Base-by-base conservation (phyloP, 805 yeast genomes). In the Barnettozyma californica region DNA sequence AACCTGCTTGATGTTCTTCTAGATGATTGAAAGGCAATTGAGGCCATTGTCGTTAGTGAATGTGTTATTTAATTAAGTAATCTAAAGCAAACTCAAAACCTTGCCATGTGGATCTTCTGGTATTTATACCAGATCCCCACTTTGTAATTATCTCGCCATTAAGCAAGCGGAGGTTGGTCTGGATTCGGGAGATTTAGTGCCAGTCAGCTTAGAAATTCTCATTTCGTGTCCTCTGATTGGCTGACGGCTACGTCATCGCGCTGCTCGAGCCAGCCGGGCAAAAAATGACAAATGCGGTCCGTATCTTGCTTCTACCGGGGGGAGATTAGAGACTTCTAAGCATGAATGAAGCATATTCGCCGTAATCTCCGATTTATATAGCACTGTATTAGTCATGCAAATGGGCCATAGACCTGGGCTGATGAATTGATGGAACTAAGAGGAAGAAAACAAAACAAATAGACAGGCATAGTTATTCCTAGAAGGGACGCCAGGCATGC, bases 201-300 rank as follows among this genome's bases (percentile, higher is more conserved):
- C 36, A n/a, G 21, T 25, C 38, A 20, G 31, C 39, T 39, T 20
- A 39, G 41, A 4, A 39, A 39, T 39, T 5, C 9, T 9, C 11
- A 46, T 41, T 46, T 46, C 16, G 40, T 10, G 35, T n/a, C 14
- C 23, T 36, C 35, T 46, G 45, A 46, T 46, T 46, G 46, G 49
- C 18, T 21, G 38, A 35, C 38, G 38, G 38, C 38, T 35, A 35
- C 37, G 38, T 39, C 41, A 39, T 39, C 11, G 25, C 26, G 11
- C 31, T 13, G 13, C 31, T 27, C 31, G 11, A 29, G 33, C 33
- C 33, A 29, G 33, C n/a, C 33, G 14, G 33, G 14, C 16, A 13
- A 29, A 29, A n/a, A 13, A 29, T 29, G 33, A 29, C 33, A 29
- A 29, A 29, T 29, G 9, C 33, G 33, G 39, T 21, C 39, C 39